Conservation (phyloP, 768 basidiomycete species). For the Lentinula lateritia region DNA sequence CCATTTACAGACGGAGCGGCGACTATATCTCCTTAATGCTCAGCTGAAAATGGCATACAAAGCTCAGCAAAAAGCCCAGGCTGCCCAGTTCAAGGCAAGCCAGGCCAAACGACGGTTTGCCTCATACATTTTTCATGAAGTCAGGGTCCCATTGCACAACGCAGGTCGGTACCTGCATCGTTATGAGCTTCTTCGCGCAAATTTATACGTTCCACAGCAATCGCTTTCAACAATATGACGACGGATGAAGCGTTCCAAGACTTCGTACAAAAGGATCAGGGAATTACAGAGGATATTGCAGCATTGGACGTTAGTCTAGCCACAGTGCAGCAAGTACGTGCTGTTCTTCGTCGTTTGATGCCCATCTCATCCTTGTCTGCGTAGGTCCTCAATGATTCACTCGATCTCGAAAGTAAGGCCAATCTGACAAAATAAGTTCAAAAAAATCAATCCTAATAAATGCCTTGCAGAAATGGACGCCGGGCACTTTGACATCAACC, state of each 20-base stretch:
- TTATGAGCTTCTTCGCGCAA: background rate
- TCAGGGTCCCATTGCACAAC: constrained; percentile 48
- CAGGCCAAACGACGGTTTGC: constrained; percentile 34
- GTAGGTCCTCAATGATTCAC: constrained; percentile 34
- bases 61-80: constrained; percentile 27
- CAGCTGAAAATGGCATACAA: constrained; percentile 15
- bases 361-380: background rate
- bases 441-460: background rate
- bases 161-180: constrained; percentile 19
- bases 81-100: constrained; percentile 27
- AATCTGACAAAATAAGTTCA: background rate
- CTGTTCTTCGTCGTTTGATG: background rate
- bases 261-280: constrained; percentile 10
- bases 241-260: background rate
- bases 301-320: constrained; percentile 30
- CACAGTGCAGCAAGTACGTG: constrained; percentile 26
- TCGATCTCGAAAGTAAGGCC: constrained; percentile 22
- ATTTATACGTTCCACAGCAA: background rate
- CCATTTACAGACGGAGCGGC: constrained; percentile 18
- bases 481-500: constrained; percentile 22
- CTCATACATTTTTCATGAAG: constrained; percentile 43
- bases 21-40: constrained; percentile 34
- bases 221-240: background rate
- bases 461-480: constrained; percentile 27
- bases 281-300: constrained; percentile 29